These are phyloP conservation scores for Hypoxylon lienhwacheense DNA, from an alignment of 495 filamentous ascomycete species.

Conservation along the genomic window DNA sequence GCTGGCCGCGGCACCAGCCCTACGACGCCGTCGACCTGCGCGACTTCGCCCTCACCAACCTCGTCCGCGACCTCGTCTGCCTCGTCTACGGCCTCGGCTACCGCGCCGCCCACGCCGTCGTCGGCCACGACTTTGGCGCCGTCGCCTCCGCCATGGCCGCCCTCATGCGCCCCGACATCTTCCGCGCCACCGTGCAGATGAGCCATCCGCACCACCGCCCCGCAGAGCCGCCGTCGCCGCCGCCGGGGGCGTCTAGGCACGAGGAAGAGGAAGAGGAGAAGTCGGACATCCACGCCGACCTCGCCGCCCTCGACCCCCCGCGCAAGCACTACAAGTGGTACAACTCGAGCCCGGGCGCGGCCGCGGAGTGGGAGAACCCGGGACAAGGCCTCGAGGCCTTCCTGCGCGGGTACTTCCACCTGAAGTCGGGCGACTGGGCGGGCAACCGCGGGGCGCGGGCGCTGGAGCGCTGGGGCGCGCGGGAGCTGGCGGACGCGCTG, in stretches of 20 bases:
- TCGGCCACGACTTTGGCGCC: constrained; percentile 70
- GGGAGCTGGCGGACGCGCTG: constrained; percentile 57
- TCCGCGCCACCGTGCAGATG: constrained; percentile 56
- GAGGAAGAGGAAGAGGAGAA: constrained; percentile 8
- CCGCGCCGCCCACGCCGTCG: constrained; percentile 57
- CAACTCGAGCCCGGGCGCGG: constrained; percentile 60
- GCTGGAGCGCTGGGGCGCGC: constrained; percentile 57
- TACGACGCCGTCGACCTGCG: constrained; percentile 58
- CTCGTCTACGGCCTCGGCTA: constrained; percentile 65
- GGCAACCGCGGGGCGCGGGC: constrained; percentile 57
- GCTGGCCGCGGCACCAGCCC: constrained; percentile 54
- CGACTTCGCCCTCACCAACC: constrained; percentile 58
- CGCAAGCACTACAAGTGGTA: constrained; percentile 74
- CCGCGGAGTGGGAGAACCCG: constrained; percentile 60
- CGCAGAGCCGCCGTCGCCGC: constrained; percentile 28
- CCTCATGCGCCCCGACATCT: constrained; percentile 65
- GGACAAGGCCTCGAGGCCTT: constrained; percentile 58
- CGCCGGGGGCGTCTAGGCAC: background rate
- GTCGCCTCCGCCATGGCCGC: constrained; percentile 62
- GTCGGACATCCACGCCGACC: constrained; percentile 56
- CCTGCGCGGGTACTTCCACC: constrained; percentile 66
- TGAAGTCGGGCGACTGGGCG: constrained; percentile 65
- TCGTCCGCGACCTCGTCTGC: constrained; percentile 64
- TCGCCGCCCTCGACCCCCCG: constrained; percentile 54
- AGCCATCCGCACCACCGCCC: constrained; percentile 43